phyloP scores from a whole-genome alignment of 1,284 basidiomycete genomes.

The Malassezia japonica region DNA sequence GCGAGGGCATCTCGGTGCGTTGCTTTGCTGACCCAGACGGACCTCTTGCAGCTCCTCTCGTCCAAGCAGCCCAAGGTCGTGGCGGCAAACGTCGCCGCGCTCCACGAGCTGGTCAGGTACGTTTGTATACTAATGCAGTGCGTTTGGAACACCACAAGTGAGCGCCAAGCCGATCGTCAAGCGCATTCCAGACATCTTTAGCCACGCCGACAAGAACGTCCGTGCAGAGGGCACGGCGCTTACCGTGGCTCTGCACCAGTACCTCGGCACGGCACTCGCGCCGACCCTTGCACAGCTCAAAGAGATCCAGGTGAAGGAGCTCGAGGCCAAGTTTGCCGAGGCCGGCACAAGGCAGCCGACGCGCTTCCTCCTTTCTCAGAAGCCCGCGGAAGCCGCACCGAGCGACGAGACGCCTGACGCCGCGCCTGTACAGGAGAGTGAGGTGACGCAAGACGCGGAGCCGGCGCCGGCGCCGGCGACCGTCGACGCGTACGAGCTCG shows the following conservation, averaged over 20 bases:
- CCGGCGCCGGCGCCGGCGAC: conserved; percentile 48
- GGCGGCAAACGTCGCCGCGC: conserved; percentile 64
- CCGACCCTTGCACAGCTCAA: conserved; percentile 85
- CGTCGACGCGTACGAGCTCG: conserved; percentile 70
- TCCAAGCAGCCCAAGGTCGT: conserved; percentile 95
- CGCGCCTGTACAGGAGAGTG: too few species aligned
- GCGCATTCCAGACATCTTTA: conserved; percentile 80
- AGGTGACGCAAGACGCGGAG: conserved; percentile 35
- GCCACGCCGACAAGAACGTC: conserved; percentile 89
- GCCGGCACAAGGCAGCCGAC: conserved; percentile 70
- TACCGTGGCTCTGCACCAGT: conserved; percentile 70
- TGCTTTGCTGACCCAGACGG: too few species aligned
- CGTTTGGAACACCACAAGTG: conserved; percentile 70
- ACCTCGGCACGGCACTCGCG: conserved; percentile 76
- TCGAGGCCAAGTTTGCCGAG: conserved; percentile 77
- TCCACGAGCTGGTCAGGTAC: conserved; percentile 68
- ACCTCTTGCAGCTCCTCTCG: conserved; percentile 70
- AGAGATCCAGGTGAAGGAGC: conserved; percentile 93
- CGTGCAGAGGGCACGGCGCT: conserved; percentile 79
- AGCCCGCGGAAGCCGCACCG: conserved; percentile 44
- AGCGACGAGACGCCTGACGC: conserved; percentile 49
- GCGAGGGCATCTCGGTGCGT: too few species aligned
- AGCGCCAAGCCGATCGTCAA: conserved; percentile 71
- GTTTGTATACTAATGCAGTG: too few species aligned
- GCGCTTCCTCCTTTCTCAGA: conserved; percentile 67